These are phyloP conservation scores for Hypoxylon sp. DNA, from an alignment of 2,329 filamentous ascomycete genomes.

Conservation along the genomic window DNA sequence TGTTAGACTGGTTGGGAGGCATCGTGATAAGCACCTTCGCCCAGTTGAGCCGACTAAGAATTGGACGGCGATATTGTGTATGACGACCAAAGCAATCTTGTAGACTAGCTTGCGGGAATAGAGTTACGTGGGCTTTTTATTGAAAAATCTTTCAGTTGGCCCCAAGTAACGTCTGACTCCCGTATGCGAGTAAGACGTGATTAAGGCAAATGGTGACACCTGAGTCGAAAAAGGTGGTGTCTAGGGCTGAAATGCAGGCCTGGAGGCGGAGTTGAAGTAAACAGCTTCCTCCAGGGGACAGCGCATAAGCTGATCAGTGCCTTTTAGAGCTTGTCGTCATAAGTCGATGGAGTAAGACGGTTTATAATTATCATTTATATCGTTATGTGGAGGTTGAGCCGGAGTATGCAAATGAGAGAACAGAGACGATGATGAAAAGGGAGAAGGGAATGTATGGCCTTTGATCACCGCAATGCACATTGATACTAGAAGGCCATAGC, in stretches of 20 bases:
- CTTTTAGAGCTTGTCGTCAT: slow-evolving; percentile 30
- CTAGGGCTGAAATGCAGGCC: slow-evolving; percentile 36
- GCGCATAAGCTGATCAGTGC: slow-evolving; percentile 31
- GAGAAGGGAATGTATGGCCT: slow-evolving; percentile 30
- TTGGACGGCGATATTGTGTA: slow-evolving; percentile 13
- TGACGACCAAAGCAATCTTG: slow-evolving; percentile 9
- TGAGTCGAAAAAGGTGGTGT: slow-evolving; percentile 22
- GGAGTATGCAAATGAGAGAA: slow-evolving; percentile 19
- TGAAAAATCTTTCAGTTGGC: slow-evolving; percentile 13
- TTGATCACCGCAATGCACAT: slow-evolving; percentile 35
- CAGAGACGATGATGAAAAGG: slow-evolving; percentile 13
- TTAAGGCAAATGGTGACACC: slow-evolving; percentile 32
- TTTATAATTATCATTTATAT: slow-evolving; percentile 34
- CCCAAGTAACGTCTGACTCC: slow-evolving; percentile 21
- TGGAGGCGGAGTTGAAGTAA: slow-evolving; percentile 36
- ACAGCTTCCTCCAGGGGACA: slow-evolving; percentile 33
- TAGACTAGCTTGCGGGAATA: not conserved
- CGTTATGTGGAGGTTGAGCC: slow-evolving; percentile 24
- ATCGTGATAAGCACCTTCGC: slow-evolving; percentile 49
- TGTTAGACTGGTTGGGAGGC: slow-evolving; percentile 56
- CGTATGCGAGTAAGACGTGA: slow-evolving; percentile 36
- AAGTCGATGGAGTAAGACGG: slow-evolving; percentile 12
- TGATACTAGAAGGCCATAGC: slow-evolving; percentile 28
- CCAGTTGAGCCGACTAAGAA: slow-evolving; percentile 3
- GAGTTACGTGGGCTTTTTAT: slow-evolving; percentile 12